phyloP scores from a whole-genome alignment of 192 early-diverging fungal genomes.

The Thoreauomyces humboldtii region DNA sequence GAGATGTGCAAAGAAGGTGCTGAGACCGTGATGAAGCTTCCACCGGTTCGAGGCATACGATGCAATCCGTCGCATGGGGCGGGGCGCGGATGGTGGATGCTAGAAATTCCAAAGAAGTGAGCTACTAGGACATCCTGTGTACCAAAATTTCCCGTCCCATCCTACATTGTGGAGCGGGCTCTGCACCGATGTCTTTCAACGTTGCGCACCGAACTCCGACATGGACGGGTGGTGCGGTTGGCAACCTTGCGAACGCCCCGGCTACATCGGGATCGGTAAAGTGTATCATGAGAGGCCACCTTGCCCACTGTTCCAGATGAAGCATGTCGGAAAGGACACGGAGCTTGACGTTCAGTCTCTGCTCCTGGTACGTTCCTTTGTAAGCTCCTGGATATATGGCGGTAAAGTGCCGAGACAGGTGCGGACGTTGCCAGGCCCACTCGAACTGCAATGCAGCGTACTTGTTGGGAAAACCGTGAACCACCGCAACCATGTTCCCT shows the following conservation, averaged over 20 bases:
- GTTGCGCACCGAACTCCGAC: conserved; percentile 9
- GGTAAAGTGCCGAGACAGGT: conserved; percentile 45
- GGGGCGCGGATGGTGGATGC: neutral
- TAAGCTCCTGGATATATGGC: conserved; percentile 20
- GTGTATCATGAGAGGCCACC: conserved; percentile 22
- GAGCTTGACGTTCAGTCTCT: conserved; percentile 30
- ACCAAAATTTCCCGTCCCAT: neutral
- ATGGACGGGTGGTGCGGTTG: conserved; percentile 14
- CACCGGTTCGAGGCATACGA: conserved; percentile 6
- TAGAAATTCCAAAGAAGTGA: neutral
- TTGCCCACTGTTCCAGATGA: conserved; percentile 27
- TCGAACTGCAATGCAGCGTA: conserved; percentile 33
- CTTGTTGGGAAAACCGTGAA: conserved; percentile 48
- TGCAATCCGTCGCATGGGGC: neutral
- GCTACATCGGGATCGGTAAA: conserved; percentile 9
- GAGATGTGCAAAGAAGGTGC: conserved; percentile 14
- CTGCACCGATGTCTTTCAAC: neutral
- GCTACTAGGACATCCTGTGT: neutral
- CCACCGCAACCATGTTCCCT: conserved; percentile 48
- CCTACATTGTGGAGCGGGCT: neutral
- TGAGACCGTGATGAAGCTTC: neutral
- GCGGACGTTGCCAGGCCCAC: conserved; percentile 53
- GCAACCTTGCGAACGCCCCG: conserved; percentile 5
- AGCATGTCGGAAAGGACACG: conserved; percentile 38
- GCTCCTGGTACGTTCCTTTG: conserved; percentile 16